Evolutionary conservation across 78 protist genomes (phyloP).

Genomic region (slime mould (Dictyostelium discoideum)): DNA sequence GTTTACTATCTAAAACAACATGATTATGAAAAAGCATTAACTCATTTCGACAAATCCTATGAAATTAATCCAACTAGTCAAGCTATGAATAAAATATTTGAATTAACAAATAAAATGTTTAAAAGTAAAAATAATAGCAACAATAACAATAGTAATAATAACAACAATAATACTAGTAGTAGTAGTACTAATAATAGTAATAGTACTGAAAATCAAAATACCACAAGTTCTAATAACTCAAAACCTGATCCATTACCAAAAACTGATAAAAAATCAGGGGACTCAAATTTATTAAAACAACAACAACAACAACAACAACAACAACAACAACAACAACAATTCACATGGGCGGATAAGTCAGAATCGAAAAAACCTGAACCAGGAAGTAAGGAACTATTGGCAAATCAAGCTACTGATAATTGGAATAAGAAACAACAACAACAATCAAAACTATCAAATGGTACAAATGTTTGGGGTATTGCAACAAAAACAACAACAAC

Average conservation of each 20-base stretch:
- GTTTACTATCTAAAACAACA: conserved; percentile 36
- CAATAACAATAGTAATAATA: background rate
- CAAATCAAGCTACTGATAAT: background rate
- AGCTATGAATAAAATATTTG: conserved; percentile 71
- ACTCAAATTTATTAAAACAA: background rate
- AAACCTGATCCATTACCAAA: background rate
- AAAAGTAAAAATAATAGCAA: conserved; percentile 23
- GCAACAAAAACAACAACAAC: conserved; percentile 25
- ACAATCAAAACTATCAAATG: background rate
- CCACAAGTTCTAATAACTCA: background rate
- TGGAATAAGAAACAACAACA: background rate
- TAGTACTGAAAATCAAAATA: background rate
- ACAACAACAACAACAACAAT: too few relatives aligned
- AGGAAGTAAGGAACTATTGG: background rate
- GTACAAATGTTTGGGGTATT: background rate
- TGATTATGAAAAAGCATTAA: conserved; percentile 69
- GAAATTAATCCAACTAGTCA: conserved; percentile 68
- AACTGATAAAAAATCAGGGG: background rate
- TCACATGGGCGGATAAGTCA: background rate
- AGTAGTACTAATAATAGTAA: background rate
- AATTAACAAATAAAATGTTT: conserved; percentile 39
- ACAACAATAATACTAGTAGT: background rate
- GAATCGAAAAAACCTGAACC: background rate
- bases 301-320: too few relatives aligned
- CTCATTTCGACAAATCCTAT: conserved; percentile 69